A percentile compares a stretch with the other conserved stretches of the same genome.
These are phyloP conservation scores for Discostella stelligera DNA, from an alignment of 352 stramenopile genomes.

Conservation along the genomic window DNA sequence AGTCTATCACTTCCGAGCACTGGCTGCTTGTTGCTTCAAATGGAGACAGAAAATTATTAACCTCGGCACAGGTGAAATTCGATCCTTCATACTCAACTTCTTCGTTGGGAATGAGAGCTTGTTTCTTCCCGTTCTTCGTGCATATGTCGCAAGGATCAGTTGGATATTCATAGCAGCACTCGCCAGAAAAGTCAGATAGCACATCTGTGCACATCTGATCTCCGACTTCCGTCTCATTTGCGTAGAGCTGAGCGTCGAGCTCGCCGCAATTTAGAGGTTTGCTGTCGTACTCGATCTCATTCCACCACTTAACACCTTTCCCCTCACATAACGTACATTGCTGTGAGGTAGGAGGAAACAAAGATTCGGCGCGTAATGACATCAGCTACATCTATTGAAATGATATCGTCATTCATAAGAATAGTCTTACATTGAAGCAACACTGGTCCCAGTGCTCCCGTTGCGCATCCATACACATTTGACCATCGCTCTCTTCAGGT, in stretches of 20 bases:
- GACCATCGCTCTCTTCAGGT: constrained; percentile 44
- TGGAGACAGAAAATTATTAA: constrained; percentile 59
- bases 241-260: constrained; percentile 45
- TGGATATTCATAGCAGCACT: constrained; percentile 59
- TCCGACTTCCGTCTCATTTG: constrained; percentile 40
- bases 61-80: constrained; percentile 55
- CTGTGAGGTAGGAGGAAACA: constrained; percentile 9
- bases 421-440: constrained; percentile 32
- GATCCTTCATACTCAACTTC: constrained; percentile 53
- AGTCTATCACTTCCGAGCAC: constrained; percentile 36
- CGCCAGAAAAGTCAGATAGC: constrained; percentile 19
- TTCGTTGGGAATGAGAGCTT: constrained; percentile 53
- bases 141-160: constrained; percentile 53
- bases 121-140: constrained; percentile 39
- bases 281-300: constrained; percentile 50
- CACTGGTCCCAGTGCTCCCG: constrained; percentile 49
- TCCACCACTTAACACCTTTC: constrained; percentile 59
- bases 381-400: neutral
- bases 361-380: neutral
- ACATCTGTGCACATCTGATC: constrained; percentile 46
- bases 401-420: neutral
- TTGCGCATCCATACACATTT: constrained; percentile 46
- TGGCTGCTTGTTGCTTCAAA: constrained; percentile 51
- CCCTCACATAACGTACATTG: constrained; percentile 59
- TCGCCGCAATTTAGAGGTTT: constrained; percentile 55